Conservation (phyloP, 306 rosid genomes). For the Oxytropis ochrocephala region DNA sequence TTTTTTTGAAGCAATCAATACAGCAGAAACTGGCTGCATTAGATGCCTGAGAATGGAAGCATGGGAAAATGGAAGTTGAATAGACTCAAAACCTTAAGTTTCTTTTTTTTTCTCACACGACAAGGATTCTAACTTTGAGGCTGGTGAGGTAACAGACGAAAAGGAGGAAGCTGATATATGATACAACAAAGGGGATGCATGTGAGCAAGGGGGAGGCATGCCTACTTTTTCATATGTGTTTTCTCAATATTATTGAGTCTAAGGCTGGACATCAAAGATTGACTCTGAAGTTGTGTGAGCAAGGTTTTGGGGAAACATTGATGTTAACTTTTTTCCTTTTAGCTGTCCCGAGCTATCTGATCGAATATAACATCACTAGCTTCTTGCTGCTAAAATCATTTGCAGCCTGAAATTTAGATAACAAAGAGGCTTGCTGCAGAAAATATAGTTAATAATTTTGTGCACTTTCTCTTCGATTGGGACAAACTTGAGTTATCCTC, state of each 20-base stretch:
- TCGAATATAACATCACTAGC: not conserved
- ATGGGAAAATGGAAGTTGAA: not conserved
- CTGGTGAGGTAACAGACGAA: not conserved
- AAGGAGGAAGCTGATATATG: not conserved
- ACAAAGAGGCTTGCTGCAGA: not conserved
- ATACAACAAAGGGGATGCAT: too few relatives aligned
- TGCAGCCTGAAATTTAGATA: constrained; percentile 10
- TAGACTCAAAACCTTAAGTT: not conserved
- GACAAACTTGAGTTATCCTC: not conserved
- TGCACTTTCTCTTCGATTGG: constrained; percentile 2
- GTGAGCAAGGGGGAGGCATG: too few relatives aligned
- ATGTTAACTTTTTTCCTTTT: not conserved
- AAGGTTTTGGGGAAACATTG: not conserved
- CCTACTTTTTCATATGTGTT: too few relatives aligned
- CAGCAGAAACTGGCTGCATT: not conserved
- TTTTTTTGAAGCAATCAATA: not conserved
- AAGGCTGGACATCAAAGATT: not conserved
- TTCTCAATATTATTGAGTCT: not conserved
- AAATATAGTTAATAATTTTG: not conserved
- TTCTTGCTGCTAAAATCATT: constrained; percentile 11
- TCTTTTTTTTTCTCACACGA: not conserved
- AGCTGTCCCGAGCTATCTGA: not conserved
- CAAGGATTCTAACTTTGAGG: not conserved
- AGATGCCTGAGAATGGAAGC: not conserved
- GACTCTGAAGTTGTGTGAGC: not conserved